Evolutionary conservation across 768 basidiomycete species (phyloP), one percentile per base, ranked within the genome.

Genomic region (Mycena latifolia): DNA sequence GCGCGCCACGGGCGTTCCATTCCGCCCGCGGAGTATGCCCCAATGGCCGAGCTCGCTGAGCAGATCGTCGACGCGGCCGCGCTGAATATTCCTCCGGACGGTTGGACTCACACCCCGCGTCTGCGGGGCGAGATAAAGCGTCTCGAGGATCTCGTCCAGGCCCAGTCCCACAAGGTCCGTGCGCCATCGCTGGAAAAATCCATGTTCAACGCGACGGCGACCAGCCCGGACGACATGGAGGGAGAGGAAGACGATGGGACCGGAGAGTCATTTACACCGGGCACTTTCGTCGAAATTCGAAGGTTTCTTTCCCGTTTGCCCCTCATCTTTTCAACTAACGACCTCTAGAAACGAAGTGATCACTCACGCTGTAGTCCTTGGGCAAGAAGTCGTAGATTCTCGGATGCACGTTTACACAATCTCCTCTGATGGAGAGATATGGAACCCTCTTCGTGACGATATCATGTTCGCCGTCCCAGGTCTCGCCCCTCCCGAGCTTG

Each of bases 401-500:
- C 64, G 63, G 33, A 46, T 47, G n/a, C 69, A 67, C 31, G n/a
- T 69, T 24, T 20, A 64, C 25, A 12, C 48, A 43, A 55, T 80
- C 15, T 72, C 84, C 75, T 71, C 85, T 71, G 61, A 82, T 73
- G 92, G 92, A 6, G 87, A 90, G 60, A 54, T 88, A 2, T 84
- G 86, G 81, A 63, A 72, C 3, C 85, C 86, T 63, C 69, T 77
- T 20, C 78, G 79, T 14, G 70, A 79, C n/a, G 90, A 93, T 63
- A 79, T 91, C 69, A 80, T 83, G 71, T 92, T 89, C 73, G 71
- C 81, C 27, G 78, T 92, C n/a, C 90, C 91, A 0, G 75, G 78
- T n/a, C 82, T 91, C 71, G 77, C 87, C 27, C 73, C 85, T 17
- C 55, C 65, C 45, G 81, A 86, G 64, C 78, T 88, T 10, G 79